Base-by-base conservation (phyloP, 495 filamentous ascomycete genomes). In the Lentithecium fluviatile region DNA sequence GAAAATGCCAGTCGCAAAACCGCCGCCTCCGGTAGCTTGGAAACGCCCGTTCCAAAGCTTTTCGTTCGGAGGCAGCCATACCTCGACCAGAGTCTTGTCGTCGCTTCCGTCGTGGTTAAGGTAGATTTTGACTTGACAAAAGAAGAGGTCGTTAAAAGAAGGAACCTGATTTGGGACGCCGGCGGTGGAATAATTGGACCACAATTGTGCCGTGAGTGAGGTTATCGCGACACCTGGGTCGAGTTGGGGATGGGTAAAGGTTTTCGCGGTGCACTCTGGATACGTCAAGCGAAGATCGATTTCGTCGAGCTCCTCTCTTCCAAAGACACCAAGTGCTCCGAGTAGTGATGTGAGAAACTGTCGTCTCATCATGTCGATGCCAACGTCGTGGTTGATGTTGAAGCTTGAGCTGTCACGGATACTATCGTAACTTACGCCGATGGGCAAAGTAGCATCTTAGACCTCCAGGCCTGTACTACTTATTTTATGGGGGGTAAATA, bases 31-130 rank as follows among this genome's bases (percentile, higher is more conserved):
- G 15, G 51, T 56, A 6, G 62, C 56, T 42, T 60, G 56, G 19
- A 60, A 65, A 3, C 62, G 40, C 20, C 62, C 62, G 37, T 65
- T 65, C 62, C 62, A 65, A 20, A 21, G 7, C 11, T 53, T 37
- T 34, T 2, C 15, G 2, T 32, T 43, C 0, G 46, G 26, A 7
- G 62, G 62, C 0, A 65, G 56, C 56, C 56, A 59, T 5, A 60
- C 26, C 19, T 40, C 38, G 15, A 65, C 52, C 0, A 45, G 36
- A 3, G 60, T 56, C n/a, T 56, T 24, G 56, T 65, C 62, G 34
- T 47, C n/a, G 7, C 47, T 46, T 23, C 45, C 52, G n/a, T 45
- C 37, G 46, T 65, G 62, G 12, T 36, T 65, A n/a, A 60, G 45
- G 23, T 25, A 25, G 12, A 65, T 24, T 37, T 50, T 50, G 6